phyloP scores from a whole-genome alignment of 169 alveolate genomes.

The Plasmodium billcollinsi region DNA sequence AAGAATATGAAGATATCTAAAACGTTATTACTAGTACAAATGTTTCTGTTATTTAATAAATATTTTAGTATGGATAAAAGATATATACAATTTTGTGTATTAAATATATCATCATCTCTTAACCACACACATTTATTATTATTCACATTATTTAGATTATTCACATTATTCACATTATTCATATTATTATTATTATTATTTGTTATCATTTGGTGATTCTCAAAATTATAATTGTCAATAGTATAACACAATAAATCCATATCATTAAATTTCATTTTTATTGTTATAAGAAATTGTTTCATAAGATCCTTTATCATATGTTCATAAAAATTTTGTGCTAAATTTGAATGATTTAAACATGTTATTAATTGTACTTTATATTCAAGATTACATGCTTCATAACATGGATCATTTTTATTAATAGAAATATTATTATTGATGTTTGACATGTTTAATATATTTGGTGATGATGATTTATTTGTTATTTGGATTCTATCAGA shows the following conservation, averaged over 20 bases:
- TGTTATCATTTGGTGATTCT: background rate
- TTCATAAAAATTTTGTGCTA: slow-evolving; percentile 45
- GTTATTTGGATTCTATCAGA: background rate
- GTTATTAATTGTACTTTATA: slow-evolving; percentile 45
- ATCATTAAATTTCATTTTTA: slow-evolving; percentile 24
- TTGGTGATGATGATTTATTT: background rate
- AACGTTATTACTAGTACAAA: background rate
- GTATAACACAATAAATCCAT: slow-evolving; percentile 5
- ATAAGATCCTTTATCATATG: slow-evolving; percentile 20
- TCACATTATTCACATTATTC: too few relatives aligned
- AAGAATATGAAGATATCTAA: slow-evolving; percentile 20
- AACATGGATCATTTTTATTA: slow-evolving; percentile 15
- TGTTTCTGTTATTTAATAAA: slow-evolving; percentile 46
- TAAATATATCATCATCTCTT: slow-evolving; percentile 32
- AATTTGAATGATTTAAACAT: slow-evolving; percentile 35
- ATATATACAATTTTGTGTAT: slow-evolving; percentile 23
- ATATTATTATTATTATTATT: background rate
- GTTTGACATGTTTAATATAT: background rate
- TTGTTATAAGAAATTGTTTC: slow-evolving; percentile 23
- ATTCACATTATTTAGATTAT: background rate
- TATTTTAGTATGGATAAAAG: slow-evolving; percentile 25
- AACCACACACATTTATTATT: slow-evolving; percentile 25
- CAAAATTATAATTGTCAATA: slow-evolving; percentile 12
- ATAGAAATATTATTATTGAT: background rate
- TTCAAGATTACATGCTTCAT: slow-evolving; percentile 60